Conservation (phyloP, 495 filamentous ascomycete species). For the Neurospora terricola region DNA sequence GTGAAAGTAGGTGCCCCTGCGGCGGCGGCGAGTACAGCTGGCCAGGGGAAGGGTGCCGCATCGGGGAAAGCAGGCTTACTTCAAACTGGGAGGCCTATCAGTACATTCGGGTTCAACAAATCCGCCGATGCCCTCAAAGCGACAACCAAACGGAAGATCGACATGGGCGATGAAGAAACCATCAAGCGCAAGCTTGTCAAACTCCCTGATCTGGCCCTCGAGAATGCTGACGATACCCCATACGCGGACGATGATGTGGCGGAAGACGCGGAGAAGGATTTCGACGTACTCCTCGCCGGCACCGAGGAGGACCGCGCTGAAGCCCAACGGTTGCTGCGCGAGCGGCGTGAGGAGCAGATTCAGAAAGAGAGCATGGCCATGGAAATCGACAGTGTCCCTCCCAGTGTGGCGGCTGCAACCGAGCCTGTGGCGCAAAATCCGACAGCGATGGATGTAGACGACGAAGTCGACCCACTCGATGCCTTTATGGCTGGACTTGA, state of each 20-base stretch:
- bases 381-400: conserved; percentile 32
- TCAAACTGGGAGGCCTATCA: conserved; percentile 42
- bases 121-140: conserved; percentile 59
- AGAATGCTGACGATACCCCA: conserved; percentile 48
- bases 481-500: conserved; percentile 85
- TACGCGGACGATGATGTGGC: conserved; percentile 50
- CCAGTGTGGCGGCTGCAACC: conserved; percentile 2
- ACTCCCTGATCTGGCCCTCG: conserved; percentile 64
- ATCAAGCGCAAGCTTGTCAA: conserved; percentile 79
- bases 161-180: conserved; percentile 81
- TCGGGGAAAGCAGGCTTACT: conserved; percentile 11
- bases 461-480: conserved; percentile 86
- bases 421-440: not conserved
- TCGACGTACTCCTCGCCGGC: conserved; percentile 55
- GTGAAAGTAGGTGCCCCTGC: conserved; percentile 16
- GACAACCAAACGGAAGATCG: conserved; percentile 59
- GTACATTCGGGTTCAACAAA: conserved; percentile 72
- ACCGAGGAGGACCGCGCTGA: conserved; percentile 84
- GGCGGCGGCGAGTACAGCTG: not conserved
- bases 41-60: conserved; percentile 2
- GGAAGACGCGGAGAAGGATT: conserved; percentile 53
- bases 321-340: conserved; percentile 63
- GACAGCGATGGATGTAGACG: conserved; percentile 46
- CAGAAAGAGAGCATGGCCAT: conserved; percentile 40
- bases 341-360: conserved; percentile 39